Evolutionary conservation across 768 basidiomycete species (phyloP).

Genomic region (Termitomyces sp.): DNA sequence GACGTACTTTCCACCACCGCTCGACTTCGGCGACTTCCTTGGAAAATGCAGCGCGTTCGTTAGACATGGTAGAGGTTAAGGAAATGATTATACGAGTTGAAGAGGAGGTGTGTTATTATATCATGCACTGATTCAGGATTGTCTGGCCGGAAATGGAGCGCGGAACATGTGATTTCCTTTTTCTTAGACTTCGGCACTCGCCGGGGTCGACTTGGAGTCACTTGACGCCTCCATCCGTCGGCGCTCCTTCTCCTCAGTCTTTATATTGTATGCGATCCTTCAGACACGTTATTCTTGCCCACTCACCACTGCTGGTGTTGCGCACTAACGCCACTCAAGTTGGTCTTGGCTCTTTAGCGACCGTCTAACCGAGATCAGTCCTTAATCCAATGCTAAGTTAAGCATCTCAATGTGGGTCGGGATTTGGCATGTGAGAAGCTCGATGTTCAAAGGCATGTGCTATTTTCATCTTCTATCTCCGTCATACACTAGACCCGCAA

Average conservation of each 20-base stretch:
- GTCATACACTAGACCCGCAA: slow-evolving; percentile 88
- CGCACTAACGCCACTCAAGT: neutral
- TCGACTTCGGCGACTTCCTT: slow-evolving; percentile 84
- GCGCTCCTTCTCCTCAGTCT: slow-evolving; percentile 11
- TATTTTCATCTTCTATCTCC: slow-evolving; percentile 73
- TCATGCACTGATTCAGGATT: slow-evolving; percentile 18
- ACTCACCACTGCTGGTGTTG: neutral
- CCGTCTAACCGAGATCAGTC: neutral
- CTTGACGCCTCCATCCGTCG: slow-evolving; percentile 17
- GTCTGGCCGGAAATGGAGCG: slow-evolving; percentile 18
- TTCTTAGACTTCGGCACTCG: slow-evolving; percentile 5
- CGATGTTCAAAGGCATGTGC: neutral
- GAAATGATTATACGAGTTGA: slow-evolving; percentile 11
- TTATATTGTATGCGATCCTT: too few species aligned
- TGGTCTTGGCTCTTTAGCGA: neutral
- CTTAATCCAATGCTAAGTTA: neutral
- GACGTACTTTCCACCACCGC: slow-evolving; percentile 85
- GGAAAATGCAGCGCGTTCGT: slow-evolving; percentile 67
- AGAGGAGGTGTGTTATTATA: slow-evolving; percentile 20
- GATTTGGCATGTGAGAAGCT: slow-evolving; percentile 6
- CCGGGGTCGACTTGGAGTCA: slow-evolving; percentile 6
- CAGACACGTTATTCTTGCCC: neutral
- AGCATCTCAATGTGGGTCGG: neutral
- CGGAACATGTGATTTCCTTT: slow-evolving; percentile 45
- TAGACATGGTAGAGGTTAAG: slow-evolving; percentile 44